Evolutionary conservation across 2,329 filamentous ascomycete genomes (phyloP), one percentile per base, ranked within the genome.

Genomic region (Dactylella cylindrospora): DNA sequence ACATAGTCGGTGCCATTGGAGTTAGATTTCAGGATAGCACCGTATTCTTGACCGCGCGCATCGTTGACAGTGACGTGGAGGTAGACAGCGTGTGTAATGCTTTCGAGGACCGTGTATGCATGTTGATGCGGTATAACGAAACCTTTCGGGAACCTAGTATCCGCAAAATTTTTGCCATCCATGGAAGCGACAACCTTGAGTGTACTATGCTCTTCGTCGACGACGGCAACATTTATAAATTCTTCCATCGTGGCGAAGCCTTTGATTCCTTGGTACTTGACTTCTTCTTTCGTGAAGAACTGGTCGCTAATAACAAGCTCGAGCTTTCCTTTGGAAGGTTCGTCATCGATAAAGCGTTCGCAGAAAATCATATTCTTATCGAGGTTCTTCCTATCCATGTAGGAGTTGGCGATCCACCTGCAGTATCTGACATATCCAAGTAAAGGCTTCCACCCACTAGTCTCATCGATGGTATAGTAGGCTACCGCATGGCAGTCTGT

Each of bases 1-100:
- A 95, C 88, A 70, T 96, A 98, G 1, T 87, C 93, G 0, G 93
- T 98, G 49, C 93, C 93, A 71, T 98, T 97, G 69, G 90, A 96
- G 76, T 98, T 98, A 71, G 90, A 96, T 80, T 97, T 98, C 74
- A 98, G 83, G 68, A 98, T 88, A 19, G 86, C 85, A 29, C 93
- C 93, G 68, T 87, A 90, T 60, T 86, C 81, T 44, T 80, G 81
- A 13, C 82, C 84, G 44, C 77, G 71, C 2, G 76, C 76, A 32
- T 79, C 80, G 68, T 86, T 85, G 32, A 88, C 88, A 0, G 86
- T 90, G 39, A 97, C 91, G 70, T 97, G 94, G 55, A 98, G 75
- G 74, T 97, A 97, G 57, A 98, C 80, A 1, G 93, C 87, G 72
- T 97, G 91, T 0, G 90, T 95, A 1, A 89, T 93, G 73, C 90